A percentile compares a stretch with the other conserved stretches of the same genome.
phyloP scores from a whole-genome alignment of 306 rosid species.

The Lathyrus sativus region DNA sequence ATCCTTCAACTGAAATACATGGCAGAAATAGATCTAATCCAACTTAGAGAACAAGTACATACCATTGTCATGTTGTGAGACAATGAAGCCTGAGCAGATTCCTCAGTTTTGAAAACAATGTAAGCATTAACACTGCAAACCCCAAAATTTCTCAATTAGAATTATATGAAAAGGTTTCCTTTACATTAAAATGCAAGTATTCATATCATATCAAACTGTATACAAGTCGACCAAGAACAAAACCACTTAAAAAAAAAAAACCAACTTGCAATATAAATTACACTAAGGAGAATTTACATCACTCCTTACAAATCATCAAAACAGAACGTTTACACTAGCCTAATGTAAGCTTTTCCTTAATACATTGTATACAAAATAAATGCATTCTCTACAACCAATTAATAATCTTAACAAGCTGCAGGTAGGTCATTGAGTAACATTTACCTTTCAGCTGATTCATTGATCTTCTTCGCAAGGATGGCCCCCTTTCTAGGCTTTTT shows the following conservation, averaged over 20 bases:
- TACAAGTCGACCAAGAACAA: background rate
- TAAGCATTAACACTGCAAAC: conserved; percentile 81
- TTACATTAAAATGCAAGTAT: conserved; percentile 2
- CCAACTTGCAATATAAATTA: conserved; percentile 18
- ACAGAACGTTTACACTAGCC: conserved; percentile 5
- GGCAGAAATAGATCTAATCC: background rate
- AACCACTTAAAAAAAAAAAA: background rate
- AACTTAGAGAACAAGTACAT: conserved; percentile 35
- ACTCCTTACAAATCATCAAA: background rate
- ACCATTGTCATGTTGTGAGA: conserved; percentile 89
- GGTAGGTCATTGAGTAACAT: background rate
- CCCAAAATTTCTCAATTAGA: conserved; percentile 36
- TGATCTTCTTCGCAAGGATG: conserved; percentile 66
- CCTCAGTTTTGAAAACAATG: conserved; percentile 70
- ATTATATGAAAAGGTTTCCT: conserved; percentile 18
- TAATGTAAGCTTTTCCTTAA: background rate
- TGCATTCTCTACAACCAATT: conserved; percentile 6
- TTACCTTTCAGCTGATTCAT: conserved; percentile 80
- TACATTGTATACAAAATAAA: conserved; percentile 9
- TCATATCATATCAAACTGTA: background rate
- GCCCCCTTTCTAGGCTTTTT: conserved; percentile 88
- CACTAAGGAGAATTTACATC: conserved; percentile 3
- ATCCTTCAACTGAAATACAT: conserved; percentile 1
- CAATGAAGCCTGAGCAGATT: conserved; percentile 83
- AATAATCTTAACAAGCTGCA: conserved; percentile 2